Percentiles rank a stretch among this genome's conserved stretches.
These are phyloP conservation scores for Clavariopsis aquatica DNA, from an alignment of 495 filamentous ascomycete genomes.

Conservation along the genomic window DNA sequence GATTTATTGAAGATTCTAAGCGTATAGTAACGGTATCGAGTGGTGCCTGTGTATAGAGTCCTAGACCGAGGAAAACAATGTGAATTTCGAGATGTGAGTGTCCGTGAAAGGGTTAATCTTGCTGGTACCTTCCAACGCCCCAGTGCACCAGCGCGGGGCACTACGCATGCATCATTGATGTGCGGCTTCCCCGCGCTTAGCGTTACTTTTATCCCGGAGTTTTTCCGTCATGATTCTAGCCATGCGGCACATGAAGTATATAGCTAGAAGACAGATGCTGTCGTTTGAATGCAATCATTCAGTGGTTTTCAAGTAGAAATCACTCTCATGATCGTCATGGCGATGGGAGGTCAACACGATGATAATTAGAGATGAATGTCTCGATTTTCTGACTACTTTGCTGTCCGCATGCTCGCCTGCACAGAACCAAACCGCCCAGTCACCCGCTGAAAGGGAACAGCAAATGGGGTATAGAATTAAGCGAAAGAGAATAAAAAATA, in stretches of 20 bases:
- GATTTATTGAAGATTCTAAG: too few species aligned
- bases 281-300: too few species aligned
- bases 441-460: slow-evolving; percentile 25
- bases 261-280: too few species aligned
- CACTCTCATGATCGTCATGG: too few species aligned
- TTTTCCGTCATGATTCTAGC: too few species aligned
- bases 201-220: neutral
- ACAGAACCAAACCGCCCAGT: slow-evolving; percentile 9
- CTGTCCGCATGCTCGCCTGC: neutral
- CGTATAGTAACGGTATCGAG: too few species aligned
- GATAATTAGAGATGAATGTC: neutral
- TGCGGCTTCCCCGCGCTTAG: slow-evolving; percentile 7
- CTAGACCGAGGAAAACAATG: too few species aligned
- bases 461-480: slow-evolving; percentile 35
- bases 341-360: too few species aligned
- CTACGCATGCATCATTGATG: neutral
- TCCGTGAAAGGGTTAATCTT: too few species aligned
- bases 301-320: too few species aligned
- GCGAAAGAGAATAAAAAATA: slow-evolving; percentile 9
- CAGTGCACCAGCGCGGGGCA: slow-evolving; percentile 1
- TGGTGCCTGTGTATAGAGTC: neutral
- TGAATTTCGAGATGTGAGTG: neutral
- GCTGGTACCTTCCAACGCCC: too few species aligned
- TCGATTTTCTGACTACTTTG: neutral
- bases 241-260: too few species aligned